Conservation (phyloP, 345 rosid species). For the Turritis glabra region DNA sequence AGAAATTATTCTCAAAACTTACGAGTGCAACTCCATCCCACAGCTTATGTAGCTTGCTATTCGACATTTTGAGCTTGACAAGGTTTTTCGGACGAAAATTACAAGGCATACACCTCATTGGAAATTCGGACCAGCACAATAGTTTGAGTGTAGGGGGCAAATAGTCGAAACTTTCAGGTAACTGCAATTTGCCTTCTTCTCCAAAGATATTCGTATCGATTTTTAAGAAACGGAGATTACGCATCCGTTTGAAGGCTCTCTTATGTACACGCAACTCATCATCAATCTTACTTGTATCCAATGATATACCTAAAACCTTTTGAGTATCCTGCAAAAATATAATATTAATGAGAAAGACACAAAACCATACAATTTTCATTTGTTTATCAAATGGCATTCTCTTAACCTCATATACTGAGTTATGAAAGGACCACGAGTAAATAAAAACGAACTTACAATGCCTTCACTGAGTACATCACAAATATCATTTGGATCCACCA, state of each 20-base stretch:
- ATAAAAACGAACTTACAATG: conserved; percentile 26
- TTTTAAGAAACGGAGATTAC: conserved; percentile 18
- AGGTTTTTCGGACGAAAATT: neutral
- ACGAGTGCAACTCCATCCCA: conserved; percentile 22
- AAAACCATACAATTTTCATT: neutral
- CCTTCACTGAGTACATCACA: conserved; percentile 14
- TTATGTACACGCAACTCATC: neutral
- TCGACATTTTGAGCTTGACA: neutral
- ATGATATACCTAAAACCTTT: conserved; percentile 20
- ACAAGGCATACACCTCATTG: conserved; percentile 5
- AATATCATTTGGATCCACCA: conserved; percentile 29
- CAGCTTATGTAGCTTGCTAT: neutral
- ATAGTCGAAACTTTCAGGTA: neutral
- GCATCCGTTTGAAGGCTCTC: conserved; percentile 14
- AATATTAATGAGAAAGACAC: no score
- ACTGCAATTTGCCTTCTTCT: neutral
- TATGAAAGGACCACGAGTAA: no score
- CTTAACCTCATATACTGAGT: no score
- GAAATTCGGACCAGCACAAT: neutral
- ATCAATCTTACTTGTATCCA: neutral
- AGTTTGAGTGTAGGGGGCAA: conserved; percentile 1
- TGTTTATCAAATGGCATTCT: no score
- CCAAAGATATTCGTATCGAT: neutral
- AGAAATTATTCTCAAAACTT: neutral
- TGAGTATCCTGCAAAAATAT: conserved; percentile 19